Conservation (phyloP, 2,329 filamentous ascomycete species). For the Bipolaris victoriae region DNA sequence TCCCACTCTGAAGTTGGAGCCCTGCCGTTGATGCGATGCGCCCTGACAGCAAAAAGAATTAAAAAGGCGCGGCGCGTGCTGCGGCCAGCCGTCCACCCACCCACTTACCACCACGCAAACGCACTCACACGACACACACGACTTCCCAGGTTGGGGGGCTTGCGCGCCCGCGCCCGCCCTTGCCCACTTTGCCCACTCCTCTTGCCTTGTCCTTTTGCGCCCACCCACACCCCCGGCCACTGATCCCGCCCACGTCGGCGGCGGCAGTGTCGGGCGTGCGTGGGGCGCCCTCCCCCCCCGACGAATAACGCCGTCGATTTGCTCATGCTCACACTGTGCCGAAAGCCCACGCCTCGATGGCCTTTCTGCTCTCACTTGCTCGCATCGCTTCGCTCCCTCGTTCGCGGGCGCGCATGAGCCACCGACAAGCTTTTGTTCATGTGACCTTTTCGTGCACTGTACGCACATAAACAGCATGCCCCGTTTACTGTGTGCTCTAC, state of each 20-base stretch:
- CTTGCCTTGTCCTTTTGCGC: not conserved
- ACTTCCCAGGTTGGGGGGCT: not conserved
- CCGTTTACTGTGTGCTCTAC: too few relatives aligned
- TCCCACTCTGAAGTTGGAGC: not conserved
- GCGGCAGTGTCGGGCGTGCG: slow-evolving; percentile 6
- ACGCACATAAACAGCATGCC: too few relatives aligned
- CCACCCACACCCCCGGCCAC: not conserved
- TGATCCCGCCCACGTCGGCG: not conserved
- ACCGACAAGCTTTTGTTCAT: too few relatives aligned
- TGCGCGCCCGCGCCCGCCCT: not conserved
- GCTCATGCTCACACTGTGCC: too few relatives aligned
- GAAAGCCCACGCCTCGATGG: too few relatives aligned
- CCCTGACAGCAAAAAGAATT: slow-evolving; percentile 1
- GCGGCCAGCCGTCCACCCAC: not conserved
- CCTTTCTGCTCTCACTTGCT: too few relatives aligned
- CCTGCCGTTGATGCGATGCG: slow-evolving; percentile 5
- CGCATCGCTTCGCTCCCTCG: too few relatives aligned
- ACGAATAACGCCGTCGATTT: not conserved
- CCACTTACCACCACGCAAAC: not conserved
- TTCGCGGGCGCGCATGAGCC: too few relatives aligned
- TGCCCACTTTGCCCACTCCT: too few relatives aligned
- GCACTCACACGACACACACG: too few relatives aligned
- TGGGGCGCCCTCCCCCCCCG: not conserved
- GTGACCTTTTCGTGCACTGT: too few relatives aligned
- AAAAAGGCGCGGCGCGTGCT: slow-evolving; percentile 1